Evolutionary conservation across 768 basidiomycete genomes (phyloP).

Genomic region (Trametes punicea): DNA sequence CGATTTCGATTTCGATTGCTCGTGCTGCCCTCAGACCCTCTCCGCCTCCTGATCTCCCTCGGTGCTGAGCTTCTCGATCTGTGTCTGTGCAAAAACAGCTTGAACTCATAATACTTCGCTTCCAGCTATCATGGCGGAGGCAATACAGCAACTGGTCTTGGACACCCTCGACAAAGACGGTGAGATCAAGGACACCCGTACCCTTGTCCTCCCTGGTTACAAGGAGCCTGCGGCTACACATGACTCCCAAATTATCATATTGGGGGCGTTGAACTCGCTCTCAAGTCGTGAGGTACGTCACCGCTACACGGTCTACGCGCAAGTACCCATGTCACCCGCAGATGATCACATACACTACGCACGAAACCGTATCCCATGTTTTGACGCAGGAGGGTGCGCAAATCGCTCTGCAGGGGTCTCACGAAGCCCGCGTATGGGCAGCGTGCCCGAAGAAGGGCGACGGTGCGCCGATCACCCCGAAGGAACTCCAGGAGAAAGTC

Average conservation of each 20-base stretch:
- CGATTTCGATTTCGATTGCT: constrained; percentile 16
- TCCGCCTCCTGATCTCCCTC: not conserved
- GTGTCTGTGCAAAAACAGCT: not conserved
- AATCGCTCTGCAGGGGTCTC: constrained; percentile 80
- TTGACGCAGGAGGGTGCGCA: constrained; percentile 81
- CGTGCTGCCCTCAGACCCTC: not conserved
- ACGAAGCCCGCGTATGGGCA: constrained; percentile 93
- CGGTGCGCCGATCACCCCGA: constrained; percentile 61
- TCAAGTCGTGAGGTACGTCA: constrained; percentile 73
- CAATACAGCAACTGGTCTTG: constrained; percentile 76
- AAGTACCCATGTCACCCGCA: constrained; percentile 29
- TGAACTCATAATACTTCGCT: not conserved
- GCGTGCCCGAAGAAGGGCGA: constrained; percentile 71
- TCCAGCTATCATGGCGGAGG: constrained; percentile 57
- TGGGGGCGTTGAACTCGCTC: constrained; percentile 90
- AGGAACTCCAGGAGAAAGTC: constrained; percentile 67
- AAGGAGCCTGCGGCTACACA: constrained; percentile 53
- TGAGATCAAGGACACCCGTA: constrained; percentile 64
- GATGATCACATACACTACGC: constrained; percentile 82
- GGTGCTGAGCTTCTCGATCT: not conserved
- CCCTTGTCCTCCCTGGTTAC: constrained; percentile 64
- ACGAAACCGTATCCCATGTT: constrained; percentile 70
- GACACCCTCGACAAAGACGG: constrained; percentile 59
- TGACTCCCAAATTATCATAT: constrained; percentile 80
- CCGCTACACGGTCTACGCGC: not conserved